Base-by-base conservation (phyloP, 805 yeast genomes). In the Wickerhamomyces strasburgensis region DNA sequence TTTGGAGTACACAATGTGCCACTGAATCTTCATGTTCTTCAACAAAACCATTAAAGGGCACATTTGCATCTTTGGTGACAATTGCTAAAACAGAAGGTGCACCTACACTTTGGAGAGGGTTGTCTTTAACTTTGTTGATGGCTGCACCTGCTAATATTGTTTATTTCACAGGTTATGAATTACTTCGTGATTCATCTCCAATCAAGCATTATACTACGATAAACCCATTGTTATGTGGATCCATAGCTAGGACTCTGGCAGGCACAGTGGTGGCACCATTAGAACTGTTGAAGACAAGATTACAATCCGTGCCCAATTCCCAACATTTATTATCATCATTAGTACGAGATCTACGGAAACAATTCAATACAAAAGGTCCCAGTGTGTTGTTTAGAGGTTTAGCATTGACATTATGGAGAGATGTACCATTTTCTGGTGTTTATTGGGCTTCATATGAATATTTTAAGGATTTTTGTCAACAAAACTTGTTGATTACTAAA, bases 381-480 rank as follows among this genome's bases (percentile, higher is more conserved):
- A 58, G 62, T 2, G 72, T 87, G 0, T 58, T 93, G 14, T 93
- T 88, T 69, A 80, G 81, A 38, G 98, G 98, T 0, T 64, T 93
- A 16, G 78, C 83, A 28, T 70, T 93, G 27, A 93, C 98, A 0
- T 68, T 93, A 13, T 90, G 96, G 96, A 72, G 98, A 60, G 98
- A 93, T 58, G 98, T 90, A 0, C 98, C 98, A 2, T 93, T 93
- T 57, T 82, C 94, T 44, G 97, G 95, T 1, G 79, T 90, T 2
- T 93, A 93, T 60, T 93, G 98, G 98, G 75, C 86, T 9, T 72
- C 82, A 5, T 87, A 89, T 51, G 98, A 89, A 52, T 68, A 57
- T 42, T 56, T 67, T 27, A 68, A 70, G 42, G 11, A 23, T 15
- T 21, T 26, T 14, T 37, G 40, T 31, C 15, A 39, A 19, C n/a